These are phyloP conservation scores for Alliaria petiolata DNA, from an alignment of 345 rosid genomes.

Conservation along the genomic window DNA sequence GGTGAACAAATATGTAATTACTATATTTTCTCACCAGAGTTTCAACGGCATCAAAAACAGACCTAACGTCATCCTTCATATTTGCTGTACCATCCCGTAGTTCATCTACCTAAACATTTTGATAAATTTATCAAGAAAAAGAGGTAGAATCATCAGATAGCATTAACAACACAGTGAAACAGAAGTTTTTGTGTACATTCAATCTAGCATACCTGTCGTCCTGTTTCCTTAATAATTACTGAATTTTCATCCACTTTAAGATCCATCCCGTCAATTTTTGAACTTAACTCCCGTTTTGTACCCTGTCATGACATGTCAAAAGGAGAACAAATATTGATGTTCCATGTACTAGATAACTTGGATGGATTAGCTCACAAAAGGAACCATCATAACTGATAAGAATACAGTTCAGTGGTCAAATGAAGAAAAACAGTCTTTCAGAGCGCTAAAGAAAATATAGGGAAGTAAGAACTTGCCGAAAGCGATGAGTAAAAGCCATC, in stretches of 20 bases:
- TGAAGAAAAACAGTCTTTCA: neutral
- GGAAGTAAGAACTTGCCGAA: constrained; percentile 41
- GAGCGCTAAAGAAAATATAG: neutral
- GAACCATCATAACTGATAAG: constrained; percentile 6
- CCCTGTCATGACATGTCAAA: constrained; percentile 38
- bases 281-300: constrained; percentile 58
- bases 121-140: constrained; percentile 7
- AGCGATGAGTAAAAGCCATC: constrained; percentile 70
- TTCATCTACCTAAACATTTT: constrained; percentile 44
- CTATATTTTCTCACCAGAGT: constrained; percentile 48
- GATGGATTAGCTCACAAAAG: neutral
- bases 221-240: constrained; percentile 52
- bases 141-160: neutral
- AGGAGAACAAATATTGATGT: neutral
- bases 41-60: constrained; percentile 66
- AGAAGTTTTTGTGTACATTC: neutral
- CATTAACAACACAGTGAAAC: neutral
- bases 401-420: neutral
- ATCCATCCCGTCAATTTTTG: constrained; percentile 54
- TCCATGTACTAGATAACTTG: neutral
- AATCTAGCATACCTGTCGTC: constrained; percentile 49
- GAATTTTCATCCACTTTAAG: constrained; percentile 49
- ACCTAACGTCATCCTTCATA: constrained; percentile 45
- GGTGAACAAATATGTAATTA: neutral
- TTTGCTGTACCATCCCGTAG: constrained; percentile 39